Evolutionary conservation across 139 green algal genomes (phyloP).

Genomic region (Volvox africanus): DNA sequence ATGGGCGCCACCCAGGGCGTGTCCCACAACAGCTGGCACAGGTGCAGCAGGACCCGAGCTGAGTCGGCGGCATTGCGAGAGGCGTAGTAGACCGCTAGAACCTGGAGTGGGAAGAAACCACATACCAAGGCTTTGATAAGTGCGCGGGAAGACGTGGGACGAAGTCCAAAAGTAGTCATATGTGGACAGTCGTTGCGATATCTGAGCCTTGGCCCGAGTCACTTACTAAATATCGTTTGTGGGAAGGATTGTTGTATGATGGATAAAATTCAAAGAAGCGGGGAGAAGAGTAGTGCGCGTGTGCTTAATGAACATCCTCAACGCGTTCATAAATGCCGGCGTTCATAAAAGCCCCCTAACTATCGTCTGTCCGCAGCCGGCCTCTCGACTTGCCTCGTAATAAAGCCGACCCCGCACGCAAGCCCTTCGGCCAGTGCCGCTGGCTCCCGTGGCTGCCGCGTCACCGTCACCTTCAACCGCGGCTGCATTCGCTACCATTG

Average conservation of each 20-base stretch:
- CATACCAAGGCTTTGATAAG: too few species aligned
- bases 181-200: too few species aligned
- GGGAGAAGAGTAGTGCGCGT: too few species aligned
- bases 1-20: conserved; percentile 79
- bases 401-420: conserved; percentile 9
- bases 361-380: too few species aligned
- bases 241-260: too few species aligned
- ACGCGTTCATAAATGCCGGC: background rate
- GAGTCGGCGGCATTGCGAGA: conserved; percentile 45
- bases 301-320: too few species aligned
- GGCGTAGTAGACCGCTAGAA: conserved; percentile 81
- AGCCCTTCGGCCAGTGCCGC: background rate
- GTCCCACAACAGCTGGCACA: conserved; percentile 83
- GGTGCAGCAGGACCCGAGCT: conserved; percentile 73
- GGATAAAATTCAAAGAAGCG: too few species aligned
- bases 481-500: background rate
- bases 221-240: too few species aligned
- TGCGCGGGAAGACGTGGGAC: too few species aligned
- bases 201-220: too few species aligned
- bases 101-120: conserved; percentile 48
- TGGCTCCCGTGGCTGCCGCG: background rate
- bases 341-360: background rate
- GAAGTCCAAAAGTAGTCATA: too few species aligned
- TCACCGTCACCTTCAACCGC: background rate
- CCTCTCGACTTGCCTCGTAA: conserved; percentile 7